These are phyloP conservation scores for Erodium moschatum DNA, from an alignment of 441 rosid genomes.

Conservation along the genomic window DNA sequence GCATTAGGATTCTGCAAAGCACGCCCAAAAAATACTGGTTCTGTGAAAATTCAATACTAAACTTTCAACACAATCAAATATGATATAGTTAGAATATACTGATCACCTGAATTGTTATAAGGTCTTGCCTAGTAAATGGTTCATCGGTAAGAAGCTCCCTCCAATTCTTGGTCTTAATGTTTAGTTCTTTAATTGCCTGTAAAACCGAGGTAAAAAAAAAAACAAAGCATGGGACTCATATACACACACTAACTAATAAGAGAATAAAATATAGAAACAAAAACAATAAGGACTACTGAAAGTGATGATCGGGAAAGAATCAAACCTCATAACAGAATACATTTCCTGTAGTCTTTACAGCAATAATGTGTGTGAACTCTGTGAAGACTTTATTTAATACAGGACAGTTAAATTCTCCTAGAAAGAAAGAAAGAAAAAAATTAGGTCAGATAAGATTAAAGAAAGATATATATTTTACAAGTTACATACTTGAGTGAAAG, in stretches of 20 bases:
- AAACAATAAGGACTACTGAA: constrained; percentile 2
- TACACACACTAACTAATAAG: constrained; percentile 10
- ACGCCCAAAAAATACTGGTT: constrained; percentile 8
- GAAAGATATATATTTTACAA: constrained; percentile 5
- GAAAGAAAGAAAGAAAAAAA: constrained; percentile 18
- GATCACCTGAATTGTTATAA: constrained; percentile 72
- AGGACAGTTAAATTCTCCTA: constrained; percentile 86
- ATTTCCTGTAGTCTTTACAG: constrained; percentile 80
- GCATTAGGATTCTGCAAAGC: constrained; percentile 66
- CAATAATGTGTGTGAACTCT: constrained; percentile 79
- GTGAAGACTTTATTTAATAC: constrained; percentile 88
- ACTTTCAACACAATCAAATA: constrained; percentile 18
- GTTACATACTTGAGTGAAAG: constrained; percentile 3
- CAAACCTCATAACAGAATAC: constrained; percentile 82
- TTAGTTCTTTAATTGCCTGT: constrained; percentile 79
- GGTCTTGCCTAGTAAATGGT: constrained; percentile 65
- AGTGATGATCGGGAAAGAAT: constrained; percentile 14
- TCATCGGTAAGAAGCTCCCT: constrained; percentile 82
- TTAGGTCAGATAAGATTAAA: constrained; percentile 13
- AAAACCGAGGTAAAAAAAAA: constrained; percentile 16
- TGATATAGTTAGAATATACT: not conserved
- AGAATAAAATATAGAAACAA: constrained; percentile 12
- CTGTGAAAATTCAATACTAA: constrained; percentile 16
- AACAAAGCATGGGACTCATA: constrained; percentile 14
- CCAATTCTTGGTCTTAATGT: constrained; percentile 88